Base-by-base conservation (phyloP, 768 basidiomycete species). In the Rhizopogon sp. region DNA sequence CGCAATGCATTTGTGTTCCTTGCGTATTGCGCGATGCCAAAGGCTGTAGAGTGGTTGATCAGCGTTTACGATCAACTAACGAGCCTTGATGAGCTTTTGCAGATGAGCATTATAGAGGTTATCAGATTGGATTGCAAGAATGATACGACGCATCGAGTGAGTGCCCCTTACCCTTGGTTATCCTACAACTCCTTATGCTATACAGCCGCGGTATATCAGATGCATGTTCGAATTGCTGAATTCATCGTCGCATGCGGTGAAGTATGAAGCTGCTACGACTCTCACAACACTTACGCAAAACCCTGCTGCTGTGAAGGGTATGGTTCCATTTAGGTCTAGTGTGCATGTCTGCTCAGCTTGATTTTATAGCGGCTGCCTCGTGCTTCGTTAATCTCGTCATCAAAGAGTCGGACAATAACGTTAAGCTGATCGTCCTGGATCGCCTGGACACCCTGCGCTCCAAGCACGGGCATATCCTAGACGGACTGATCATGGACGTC, bases 321-420 rank as follows among this genome's bases (percentile, higher is more conserved):
- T 22, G 72, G 52, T 39, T 6, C 39, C 39, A 42, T 33, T 39
- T 10, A 9, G 3, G 8, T 25, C 31, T 9, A 25, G 52, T 52
- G n/a, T 11, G 6, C 11, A 52, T 43, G 17, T 22, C 39, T 52
- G 44, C 20, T 53, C 60, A 56, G 10, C 13, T 22, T 35, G 44
- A 53, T 17, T 37, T 40, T 39, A 49, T 56, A 96, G 95, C 96
- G 58, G 90, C 94, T 46, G 95, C 94, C 3, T 82, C 86, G 8
- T 89, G 83, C 60, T 85, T 96, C 59, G 91, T 97, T 63, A 89
- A 83, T 60, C 83, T 98, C 44, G 86, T 94, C 56, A 79, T 88
- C 69, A 96, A 95, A 73, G 96, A 98, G 72, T 93, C 94, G 1
- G 96, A 98, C 74, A 99, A 98, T 74, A 99, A 99, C 63, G 96